Evolutionary conservation across 2,329 filamentous ascomycete genomes (phyloP), one percentile per base, ranked within the genome.

Genomic region (Incumbomyces lentus): DNA sequence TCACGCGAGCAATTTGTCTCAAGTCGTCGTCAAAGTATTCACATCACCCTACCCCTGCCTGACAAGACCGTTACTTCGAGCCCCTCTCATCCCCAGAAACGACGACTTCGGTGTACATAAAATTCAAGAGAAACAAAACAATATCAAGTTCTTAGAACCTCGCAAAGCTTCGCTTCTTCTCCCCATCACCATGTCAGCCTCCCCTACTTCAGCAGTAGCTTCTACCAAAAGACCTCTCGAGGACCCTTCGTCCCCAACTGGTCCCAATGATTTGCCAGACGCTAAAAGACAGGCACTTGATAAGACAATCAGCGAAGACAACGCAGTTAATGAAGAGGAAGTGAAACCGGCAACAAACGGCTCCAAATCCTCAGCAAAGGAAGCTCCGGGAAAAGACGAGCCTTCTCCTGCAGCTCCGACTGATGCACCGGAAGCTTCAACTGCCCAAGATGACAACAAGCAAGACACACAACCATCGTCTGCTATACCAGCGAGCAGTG

Each of bases 231-330:
- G 92, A 62, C 92, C 92, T 51, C 80, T 98, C 55, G 92, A 98
- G 74, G 92, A 96, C 63, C 85, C 90, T 10, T 96, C 92, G 14
- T 98, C 92, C 8, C 92, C 92, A 31, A 94, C 88, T 29, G 85
- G 85, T 52, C 83, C 84, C 33, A 87, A 79, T 63, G 92, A 96
- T 60, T 89, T 95, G 64, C 92, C 93, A 45, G 92, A 98, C 59
- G 92, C 92, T 52, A 98, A 98, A 73, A 86, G 92, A 57, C 92
- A 87, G 40, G 92, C 92, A 33, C 79, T 98, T 52, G 90, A 96
- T 70, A 98, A 96, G 73, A 75, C 88, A 57, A 75, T 84, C 58
- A 87, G 84, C 65, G 81, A 78, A 46, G 80, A 73, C 69, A 49
- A 40, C 58, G 87, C 84, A 65, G 22, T 5, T 8, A 26, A 26